Evolutionary conservation across 1,139 yeast genomes (phyloP).

Genomic region (Nakaseomyces delphensis): DNA sequence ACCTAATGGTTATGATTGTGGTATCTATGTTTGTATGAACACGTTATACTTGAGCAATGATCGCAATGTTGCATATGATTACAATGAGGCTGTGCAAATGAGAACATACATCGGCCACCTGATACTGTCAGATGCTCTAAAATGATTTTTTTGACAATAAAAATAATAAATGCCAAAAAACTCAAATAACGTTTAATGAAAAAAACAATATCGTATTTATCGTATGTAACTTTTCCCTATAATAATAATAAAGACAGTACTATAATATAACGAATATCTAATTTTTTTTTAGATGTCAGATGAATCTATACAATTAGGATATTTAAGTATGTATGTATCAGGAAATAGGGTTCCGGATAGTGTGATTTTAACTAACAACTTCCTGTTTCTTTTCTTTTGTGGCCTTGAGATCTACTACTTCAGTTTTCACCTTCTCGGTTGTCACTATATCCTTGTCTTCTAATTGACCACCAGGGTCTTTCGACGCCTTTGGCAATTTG

Average conservation of each 20-base stretch:
- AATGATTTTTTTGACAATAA: too few relatives aligned
- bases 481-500: too few relatives aligned
- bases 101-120: conserved; percentile 55
- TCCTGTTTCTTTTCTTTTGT: background rate
- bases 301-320: background rate
- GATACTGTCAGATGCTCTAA: conserved; percentile 16
- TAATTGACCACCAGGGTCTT: too few relatives aligned
- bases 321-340: background rate
- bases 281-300: too few relatives aligned
- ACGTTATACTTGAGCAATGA: conserved; percentile 52
- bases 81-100: conserved; percentile 59
- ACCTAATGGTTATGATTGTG: conserved; percentile 87
- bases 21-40: conserved; percentile 82
- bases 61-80: conserved; percentile 45
- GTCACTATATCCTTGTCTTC: too few relatives aligned
- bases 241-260: too few relatives aligned
- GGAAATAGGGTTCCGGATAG: background rate
- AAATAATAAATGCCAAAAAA: too few relatives aligned
- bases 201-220: too few relatives aligned
- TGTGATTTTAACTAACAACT: background rate
- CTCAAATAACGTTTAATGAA: too few relatives aligned
- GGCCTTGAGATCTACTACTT: background rate
- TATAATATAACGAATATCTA: too few relatives aligned
- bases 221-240: too few relatives aligned
- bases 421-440: too few relatives aligned